These are phyloP conservation scores for Globisporangium apiculatum DNA, from an alignment of 352 stramenopile species.

Conservation along the genomic window DNA sequence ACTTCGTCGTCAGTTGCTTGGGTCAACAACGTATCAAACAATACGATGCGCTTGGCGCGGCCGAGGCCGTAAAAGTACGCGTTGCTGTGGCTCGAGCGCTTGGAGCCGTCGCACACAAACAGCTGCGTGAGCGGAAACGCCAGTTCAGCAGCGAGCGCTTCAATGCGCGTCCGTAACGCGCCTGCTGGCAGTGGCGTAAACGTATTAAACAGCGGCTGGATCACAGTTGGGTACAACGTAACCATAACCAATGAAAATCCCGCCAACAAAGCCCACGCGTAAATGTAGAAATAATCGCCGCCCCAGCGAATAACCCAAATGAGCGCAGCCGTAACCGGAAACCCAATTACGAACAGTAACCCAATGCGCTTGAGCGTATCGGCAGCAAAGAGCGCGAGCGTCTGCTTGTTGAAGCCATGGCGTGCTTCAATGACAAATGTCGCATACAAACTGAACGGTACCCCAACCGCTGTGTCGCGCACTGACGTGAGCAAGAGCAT, in stretches of 20 bases:
- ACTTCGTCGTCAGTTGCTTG: slow-evolving; percentile 93
- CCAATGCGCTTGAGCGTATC: slow-evolving; percentile 93
- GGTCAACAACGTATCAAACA: slow-evolving; percentile 96
- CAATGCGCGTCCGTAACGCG: slow-evolving; percentile 89
- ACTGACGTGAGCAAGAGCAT: slow-evolving; percentile 60
- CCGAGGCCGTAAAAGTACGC: slow-evolving; percentile 93
- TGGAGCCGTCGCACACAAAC: slow-evolving; percentile 97
- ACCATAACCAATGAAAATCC: slow-evolving; percentile 93
- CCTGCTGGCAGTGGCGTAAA: slow-evolving; percentile 86
- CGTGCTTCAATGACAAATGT: slow-evolving; percentile 96
- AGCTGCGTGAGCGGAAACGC: slow-evolving; percentile 96
- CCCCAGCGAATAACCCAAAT: slow-evolving; percentile 73
- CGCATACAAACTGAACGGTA: slow-evolving; percentile 87
- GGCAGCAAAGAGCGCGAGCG: slow-evolving; percentile 88
- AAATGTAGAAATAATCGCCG: slow-evolving; percentile 78
- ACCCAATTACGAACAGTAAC: slow-evolving; percentile 83
- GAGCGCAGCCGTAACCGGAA: slow-evolving; percentile 49
- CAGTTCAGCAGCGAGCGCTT: slow-evolving; percentile 86
- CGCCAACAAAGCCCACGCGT: slow-evolving; percentile 95
- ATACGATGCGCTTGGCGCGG: slow-evolving; percentile 95
- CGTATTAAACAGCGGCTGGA: slow-evolving; percentile 98
- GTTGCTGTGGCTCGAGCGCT: slow-evolving; percentile 91
- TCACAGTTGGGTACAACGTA: slow-evolving; percentile 93
- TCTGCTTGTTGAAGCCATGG: slow-evolving; percentile 98
- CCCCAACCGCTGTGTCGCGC: slow-evolving; percentile 42